Evolutionary conservation across 495 filamentous ascomycete genomes (phyloP).

Genomic region (Penicillium daleae): DNA sequence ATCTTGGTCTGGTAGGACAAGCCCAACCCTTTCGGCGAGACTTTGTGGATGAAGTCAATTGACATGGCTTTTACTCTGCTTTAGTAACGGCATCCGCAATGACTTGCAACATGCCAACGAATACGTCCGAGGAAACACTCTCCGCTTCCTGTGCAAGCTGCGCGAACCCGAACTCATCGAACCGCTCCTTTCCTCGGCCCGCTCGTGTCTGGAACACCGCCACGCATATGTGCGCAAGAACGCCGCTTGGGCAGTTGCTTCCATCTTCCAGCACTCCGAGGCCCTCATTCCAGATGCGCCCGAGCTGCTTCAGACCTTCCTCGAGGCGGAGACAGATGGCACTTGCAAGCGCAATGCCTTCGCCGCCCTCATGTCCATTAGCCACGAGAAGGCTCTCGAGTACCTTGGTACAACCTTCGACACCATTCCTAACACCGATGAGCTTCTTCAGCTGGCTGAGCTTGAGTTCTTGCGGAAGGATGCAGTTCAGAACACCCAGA

Average conservation of each 20-base stretch:
- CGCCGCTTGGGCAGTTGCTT: conserved; percentile 90
- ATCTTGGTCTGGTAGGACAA: conserved; percentile 88
- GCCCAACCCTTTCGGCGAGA: background rate
- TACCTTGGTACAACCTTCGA: conserved; percentile 93
- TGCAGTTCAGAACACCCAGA: conserved; percentile 89
- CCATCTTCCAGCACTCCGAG: conserved; percentile 90
- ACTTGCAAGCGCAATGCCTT: conserved; percentile 99
- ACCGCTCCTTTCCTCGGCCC: conserved; percentile 87
- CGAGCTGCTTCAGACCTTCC: conserved; percentile 87
- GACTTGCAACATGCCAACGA: conserved; percentile 98
- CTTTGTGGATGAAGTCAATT: conserved; percentile 11
- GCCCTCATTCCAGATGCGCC: conserved; percentile 93
- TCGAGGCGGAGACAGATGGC: conserved; percentile 88
- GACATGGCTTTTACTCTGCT: conserved; percentile 21
- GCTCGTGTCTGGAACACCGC: conserved; percentile 89
- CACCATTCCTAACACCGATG: conserved; percentile 90
- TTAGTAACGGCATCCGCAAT: conserved; percentile 95
- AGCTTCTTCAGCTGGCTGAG: conserved; percentile 89
- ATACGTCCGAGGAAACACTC: conserved; percentile 94
- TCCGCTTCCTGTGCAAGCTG: conserved; percentile 96
- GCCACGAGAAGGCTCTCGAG: conserved; percentile 87
- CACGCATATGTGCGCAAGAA: conserved; percentile 99
- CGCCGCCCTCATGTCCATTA: conserved; percentile 85
- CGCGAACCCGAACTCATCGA: conserved; percentile 95
- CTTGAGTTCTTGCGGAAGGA: conserved; percentile 98